Evolutionary conservation across 176 grass and related monocot genomes (phyloP).

Genomic region (Lolium multiflorum): DNA sequence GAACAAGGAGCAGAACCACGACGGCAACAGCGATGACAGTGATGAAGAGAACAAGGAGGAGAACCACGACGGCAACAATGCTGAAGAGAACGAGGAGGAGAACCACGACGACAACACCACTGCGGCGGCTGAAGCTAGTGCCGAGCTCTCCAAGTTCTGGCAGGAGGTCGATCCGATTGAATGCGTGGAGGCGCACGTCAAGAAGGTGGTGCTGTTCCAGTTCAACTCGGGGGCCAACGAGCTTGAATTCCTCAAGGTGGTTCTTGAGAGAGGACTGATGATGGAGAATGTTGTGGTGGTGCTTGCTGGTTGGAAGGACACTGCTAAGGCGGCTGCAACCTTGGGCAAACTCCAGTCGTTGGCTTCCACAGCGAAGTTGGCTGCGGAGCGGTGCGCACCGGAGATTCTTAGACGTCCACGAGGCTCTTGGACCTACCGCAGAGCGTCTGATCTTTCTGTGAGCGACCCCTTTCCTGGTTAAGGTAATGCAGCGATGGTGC

Average conservation of each 20-base stretch:
- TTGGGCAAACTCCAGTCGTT: conserved; percentile 18
- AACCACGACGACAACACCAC: not conserved
- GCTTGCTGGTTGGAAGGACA: not conserved
- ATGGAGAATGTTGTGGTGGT: conserved; percentile 26
- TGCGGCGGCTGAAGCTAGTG: not conserved
- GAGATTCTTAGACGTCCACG: conserved; percentile 10
- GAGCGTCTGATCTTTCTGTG: conserved; percentile 44
- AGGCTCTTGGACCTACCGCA: conserved; percentile 28
- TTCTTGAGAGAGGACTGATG: conserved; percentile 25
- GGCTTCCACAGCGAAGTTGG: not conserved
- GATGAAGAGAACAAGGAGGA: not conserved
- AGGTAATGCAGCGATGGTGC: not conserved
- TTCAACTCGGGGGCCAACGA: not conserved
- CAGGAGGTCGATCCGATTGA: not conserved
- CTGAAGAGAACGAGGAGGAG: too few relatives aligned
- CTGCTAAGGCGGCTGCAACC: not conserved
- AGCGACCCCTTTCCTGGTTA: conserved; percentile 31
- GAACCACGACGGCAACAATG: too few relatives aligned
- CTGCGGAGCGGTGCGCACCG: conserved; percentile 21
- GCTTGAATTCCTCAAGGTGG: conserved; percentile 38
- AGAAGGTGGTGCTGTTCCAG: conserved; percentile 33
- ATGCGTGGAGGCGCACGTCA: conserved; percentile 24
- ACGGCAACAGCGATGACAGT: not conserved
- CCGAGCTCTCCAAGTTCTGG: not conserved
- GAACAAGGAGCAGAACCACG: not conserved